Evolutionary conservation across 768 basidiomycete species (phyloP).

Genomic region (Macrolepiota albuminosa): DNA sequence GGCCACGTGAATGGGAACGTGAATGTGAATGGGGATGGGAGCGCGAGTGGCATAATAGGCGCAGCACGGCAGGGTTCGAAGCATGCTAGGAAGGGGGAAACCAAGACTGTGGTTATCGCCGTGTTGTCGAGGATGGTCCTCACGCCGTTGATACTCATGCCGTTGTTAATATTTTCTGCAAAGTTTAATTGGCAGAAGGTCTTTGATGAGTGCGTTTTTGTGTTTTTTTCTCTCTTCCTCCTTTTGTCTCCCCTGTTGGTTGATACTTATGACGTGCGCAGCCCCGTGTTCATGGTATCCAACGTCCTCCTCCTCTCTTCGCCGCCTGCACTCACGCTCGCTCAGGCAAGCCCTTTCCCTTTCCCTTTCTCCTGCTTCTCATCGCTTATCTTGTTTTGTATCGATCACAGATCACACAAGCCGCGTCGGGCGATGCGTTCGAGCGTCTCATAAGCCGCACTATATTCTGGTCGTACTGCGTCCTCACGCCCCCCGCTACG

Average conservation of each 20-base stretch:
- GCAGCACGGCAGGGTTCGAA: background rate
- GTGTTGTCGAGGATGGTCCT: slow-evolving; percentile 86
- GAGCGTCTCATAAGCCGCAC: slow-evolving; percentile 88
- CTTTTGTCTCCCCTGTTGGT: background rate
- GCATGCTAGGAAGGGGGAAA: slow-evolving; percentile 37
- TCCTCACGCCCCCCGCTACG: slow-evolving; percentile 68
- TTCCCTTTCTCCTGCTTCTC: background rate
- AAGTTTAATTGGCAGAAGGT: slow-evolving; percentile 53
- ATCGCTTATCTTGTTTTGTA: background rate
- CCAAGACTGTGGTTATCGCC: slow-evolving; percentile 76
- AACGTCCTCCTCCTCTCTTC: slow-evolving; percentile 79
- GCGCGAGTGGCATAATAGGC: background rate
- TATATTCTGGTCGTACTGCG: slow-evolving; percentile 90
- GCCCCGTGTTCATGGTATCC: slow-evolving; percentile 84
- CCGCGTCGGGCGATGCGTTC: slow-evolving; percentile 80
- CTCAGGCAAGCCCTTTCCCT: slow-evolving; percentile 38
- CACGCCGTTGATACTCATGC: slow-evolving; percentile 74
- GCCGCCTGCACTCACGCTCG: slow-evolving; percentile 62
- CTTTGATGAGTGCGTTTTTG: slow-evolving; percentile 65
- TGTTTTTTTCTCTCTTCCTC: background rate
- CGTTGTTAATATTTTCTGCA: slow-evolving; percentile 64
- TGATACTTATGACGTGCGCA: slow-evolving; percentile 20
- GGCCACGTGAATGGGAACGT: slow-evolving; percentile 1
- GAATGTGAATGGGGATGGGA: background rate
- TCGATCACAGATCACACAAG: slow-evolving; percentile 64